Base-by-base conservation (phyloP, 352 stramenopile species). In the Globisporangium radiosum region DNA sequence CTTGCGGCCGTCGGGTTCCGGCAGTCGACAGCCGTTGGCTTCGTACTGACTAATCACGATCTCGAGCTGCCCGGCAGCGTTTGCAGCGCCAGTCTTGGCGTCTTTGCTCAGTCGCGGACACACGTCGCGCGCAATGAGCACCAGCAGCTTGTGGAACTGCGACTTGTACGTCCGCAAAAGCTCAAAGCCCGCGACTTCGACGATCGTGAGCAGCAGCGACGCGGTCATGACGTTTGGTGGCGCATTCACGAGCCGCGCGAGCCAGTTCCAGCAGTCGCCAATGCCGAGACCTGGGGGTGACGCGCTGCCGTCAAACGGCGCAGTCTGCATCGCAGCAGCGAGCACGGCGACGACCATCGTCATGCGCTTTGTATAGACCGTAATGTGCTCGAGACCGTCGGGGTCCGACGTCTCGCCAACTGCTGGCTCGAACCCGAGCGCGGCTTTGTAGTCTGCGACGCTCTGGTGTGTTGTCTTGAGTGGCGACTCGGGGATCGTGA, bases 121-220 rank as follows among this genome's bases (percentile, higher is more conserved):
- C 25, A 92, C 70, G 17, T 92, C 73, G 14, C 71, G 71, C 15
- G 75, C 75, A 56, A 90, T 88, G 9, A 90, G 71, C 43, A 85
- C 68, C 33, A 92, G 60, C 25, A 90, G 52, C 55, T 92, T 90
- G 68, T 90, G 83, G 60, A 92, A 90, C 57, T 92, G 80, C 7
- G 72, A 73, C 66, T 82, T 86, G 72, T 90, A 92, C 40, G 68
- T 65, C 8, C 70, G 73, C 8, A 75, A 61, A 13, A 90, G 62
- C 63, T 90, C 83, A 61, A 78, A 90, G 45, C 83, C 77, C 1
- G 80, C 78, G 25, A 90, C 78, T 78, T 92, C 83, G 42, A 92
- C 66, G 60, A 92, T 87, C 45, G 81, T 90, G 40, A 90, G 76
- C 48, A 82, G 62, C 7, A 92, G 52, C 39, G 80, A 68, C 2